A percentile compares a stretch with the other conserved stretches of the same genome.
Evolutionary conservation across 192 early-diverging fungal genomes (phyloP).

Genomic region (Paraglomus brasilianum): DNA sequence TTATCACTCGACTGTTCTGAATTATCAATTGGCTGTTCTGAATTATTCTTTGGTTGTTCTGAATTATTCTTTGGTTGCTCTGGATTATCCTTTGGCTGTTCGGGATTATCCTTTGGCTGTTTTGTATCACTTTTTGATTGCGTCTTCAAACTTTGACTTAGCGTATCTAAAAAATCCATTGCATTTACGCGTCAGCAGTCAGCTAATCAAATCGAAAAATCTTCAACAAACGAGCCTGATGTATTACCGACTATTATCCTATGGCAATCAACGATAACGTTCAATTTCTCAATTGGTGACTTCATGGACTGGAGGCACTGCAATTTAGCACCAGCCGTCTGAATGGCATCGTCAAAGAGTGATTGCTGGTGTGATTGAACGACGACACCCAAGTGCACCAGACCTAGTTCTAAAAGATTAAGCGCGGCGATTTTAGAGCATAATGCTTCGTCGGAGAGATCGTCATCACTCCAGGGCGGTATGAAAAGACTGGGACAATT

Average conservation of each 20-base stretch:
- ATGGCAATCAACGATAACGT: slow-evolving; percentile 35
- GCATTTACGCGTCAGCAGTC: no score
- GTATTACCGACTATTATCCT: slow-evolving; percentile 41
- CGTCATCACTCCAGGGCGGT: slow-evolving; percentile 46
- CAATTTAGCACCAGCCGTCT: slow-evolving; percentile 34
- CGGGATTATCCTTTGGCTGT: no score
- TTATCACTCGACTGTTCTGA: no score
- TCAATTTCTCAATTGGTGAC: slow-evolving; percentile 39
- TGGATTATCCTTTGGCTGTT: no score
- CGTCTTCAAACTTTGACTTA: no score
- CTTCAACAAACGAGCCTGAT: no score
- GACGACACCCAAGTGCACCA: slow-evolving; percentile 54
- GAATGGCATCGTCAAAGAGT: slow-evolving; percentile 34
- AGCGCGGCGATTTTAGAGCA: slow-evolving; percentile 63
- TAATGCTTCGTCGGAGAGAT: slow-evolving; percentile 52
- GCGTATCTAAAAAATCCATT: no score
- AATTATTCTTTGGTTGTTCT: no score
- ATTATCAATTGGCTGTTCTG: no score
- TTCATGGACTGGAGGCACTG: slow-evolving; percentile 34
- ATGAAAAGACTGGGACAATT: slow-evolving; percentile 34
- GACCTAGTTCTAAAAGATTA: slow-evolving; percentile 53
- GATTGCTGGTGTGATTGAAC: slow-evolving; percentile 26
- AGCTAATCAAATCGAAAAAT: no score
- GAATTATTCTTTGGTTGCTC: no score
- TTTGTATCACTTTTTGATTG: no score